Base-by-base conservation (phyloP, 1,284 basidiomycete genomes). In the Malassezia brasiliensis region DNA sequence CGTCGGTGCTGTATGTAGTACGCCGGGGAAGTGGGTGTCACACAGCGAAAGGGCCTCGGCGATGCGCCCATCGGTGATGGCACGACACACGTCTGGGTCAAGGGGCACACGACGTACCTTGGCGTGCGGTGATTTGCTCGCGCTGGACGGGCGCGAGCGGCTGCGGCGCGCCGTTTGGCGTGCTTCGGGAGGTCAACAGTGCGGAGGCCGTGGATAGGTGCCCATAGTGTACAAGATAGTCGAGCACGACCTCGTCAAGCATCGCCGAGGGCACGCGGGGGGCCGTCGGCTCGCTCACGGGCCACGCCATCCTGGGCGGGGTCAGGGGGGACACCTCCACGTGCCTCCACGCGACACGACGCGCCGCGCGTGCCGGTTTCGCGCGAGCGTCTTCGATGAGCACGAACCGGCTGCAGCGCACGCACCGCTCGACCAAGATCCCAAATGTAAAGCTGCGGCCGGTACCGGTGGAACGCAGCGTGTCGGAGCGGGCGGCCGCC, bases 151-250 rank as follows among this genome's bases (percentile, higher is more conserved):
- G 25, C 17, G 47, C 15, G 20, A 42, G n/a, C 25, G 53, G 47
- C 32, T 50, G 53, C 7, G 44, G 25, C n/a, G 39, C 35, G 38
- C 20, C 41, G 20, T 20, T 19, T 9, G 32, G 6, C n/a, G 11
- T 28, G 42, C 34, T 25, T 20, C 34, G 30, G 19, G 19, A 25
- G 64, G 22, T 9, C 2, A 45, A 9, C 7, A 90, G 88, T 0
- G 84, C 83, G 34, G 79, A 77, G 5, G 86, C 86, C 0, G 86
- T 85, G 36, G 79, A 78, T 32, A 82, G 80, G 73, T 84, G 87
- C 56, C 84, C 84, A 41, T 81, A 80, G 66, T 88, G 85, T 54
- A 82, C 80, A 3, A 90, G 80, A 67, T 89, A 90, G 66, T 89
- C 85, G 45, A 89, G 77, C 7, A 90, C 84, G 38, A 90, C 77